Base-by-base conservation (phyloP, 192 early-diverging fungal genomes). In the Coemansia sp. region DNA sequence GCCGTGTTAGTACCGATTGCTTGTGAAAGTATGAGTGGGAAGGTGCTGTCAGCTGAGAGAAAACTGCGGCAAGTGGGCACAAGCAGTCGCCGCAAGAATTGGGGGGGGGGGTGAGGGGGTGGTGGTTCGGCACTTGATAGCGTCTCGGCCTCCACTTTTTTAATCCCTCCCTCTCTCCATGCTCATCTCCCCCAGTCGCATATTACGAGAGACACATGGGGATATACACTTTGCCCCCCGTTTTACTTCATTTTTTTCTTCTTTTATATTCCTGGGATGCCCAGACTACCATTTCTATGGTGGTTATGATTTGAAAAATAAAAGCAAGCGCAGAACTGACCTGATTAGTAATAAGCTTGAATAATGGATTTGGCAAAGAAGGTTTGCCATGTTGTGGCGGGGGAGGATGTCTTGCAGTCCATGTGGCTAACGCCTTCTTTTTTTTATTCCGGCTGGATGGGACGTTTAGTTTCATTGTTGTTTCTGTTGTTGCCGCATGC, bases 391-490 rank as follows among this genome's bases (percentile, higher is more conserved):
- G 46, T 21, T 49, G 46, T 49, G 46, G 46, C 46, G 46, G 46
- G 46, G 46, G 46, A 21, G n/a, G 46, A n/a, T 49, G 46, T 49
- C 46, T 49, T 21, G 46, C n/a, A 49, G 46, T 17, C 46, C 46
- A 49, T 49, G 46, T 49, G 46, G 46, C 46, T 49, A 49, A 19
- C 46, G 46, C 46, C 46, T 49, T 49, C 13, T 46, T 46, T 46
- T 46, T 49, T 49, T 49, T 49, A 49, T 8, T 49, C 46, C 46
- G 46, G 3, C 17, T 49, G 46, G 46, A 49, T 21, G 46, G 46
- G 46, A 49, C 46, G 19, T 49, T 49, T 49, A 49, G 46, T 49
- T 49, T 49, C 46, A 49, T 49, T 44, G 43, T 44, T 44, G 43
- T 44, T 44, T 44, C 43, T 23, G 46, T 49, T 49, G 46, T 49